phyloP scores from a whole-genome alignment of 2,329 filamentous ascomycete species.

The Didymella pomorum region DNA sequence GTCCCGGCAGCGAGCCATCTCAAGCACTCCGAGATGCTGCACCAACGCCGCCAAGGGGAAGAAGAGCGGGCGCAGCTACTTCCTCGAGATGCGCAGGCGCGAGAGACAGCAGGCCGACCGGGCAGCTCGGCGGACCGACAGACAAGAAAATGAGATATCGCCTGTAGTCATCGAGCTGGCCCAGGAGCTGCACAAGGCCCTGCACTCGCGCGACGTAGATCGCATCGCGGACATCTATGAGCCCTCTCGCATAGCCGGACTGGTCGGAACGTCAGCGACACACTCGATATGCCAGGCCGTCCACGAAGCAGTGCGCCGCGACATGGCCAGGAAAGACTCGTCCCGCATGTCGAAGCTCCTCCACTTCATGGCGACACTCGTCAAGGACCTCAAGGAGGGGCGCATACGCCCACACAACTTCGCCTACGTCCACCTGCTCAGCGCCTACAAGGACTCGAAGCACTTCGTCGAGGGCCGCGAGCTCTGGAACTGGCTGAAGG shows the following conservation, averaged over 20 bases:
- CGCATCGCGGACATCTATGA: slow-evolving; percentile 43
- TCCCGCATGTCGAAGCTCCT: slow-evolving; percentile 23
- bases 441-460: slow-evolving; percentile 57
- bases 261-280: slow-evolving; percentile 34
- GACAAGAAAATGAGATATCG: neutral
- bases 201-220: slow-evolving; percentile 23
- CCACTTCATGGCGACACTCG: slow-evolving; percentile 50
- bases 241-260: slow-evolving; percentile 21
- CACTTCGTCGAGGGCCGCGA: slow-evolving; percentile 49
- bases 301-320: slow-evolving; percentile 46
- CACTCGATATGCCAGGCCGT: slow-evolving; percentile 48
- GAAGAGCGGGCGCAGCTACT: slow-evolving; percentile 19
- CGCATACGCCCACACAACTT: slow-evolving; percentile 47
- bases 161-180: slow-evolving; percentile 12
- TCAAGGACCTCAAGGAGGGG: slow-evolving; percentile 51
- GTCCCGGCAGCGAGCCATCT: slow-evolving; percentile 2
- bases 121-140: neutral
- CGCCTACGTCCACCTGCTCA: slow-evolving; percentile 57
- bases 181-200: slow-evolving; percentile 30
- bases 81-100: slow-evolving; percentile 16
- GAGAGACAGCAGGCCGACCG: slow-evolving; percentile 9
- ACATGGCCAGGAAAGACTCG: slow-evolving; percentile 8
- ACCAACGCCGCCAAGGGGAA: slow-evolving; percentile 23
- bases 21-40: slow-evolving; percentile 20
- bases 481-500: slow-evolving; percentile 60